phyloP scores from a whole-genome alignment of 2,329 filamentous ascomycete species.

The Claviceps africana region DNA sequence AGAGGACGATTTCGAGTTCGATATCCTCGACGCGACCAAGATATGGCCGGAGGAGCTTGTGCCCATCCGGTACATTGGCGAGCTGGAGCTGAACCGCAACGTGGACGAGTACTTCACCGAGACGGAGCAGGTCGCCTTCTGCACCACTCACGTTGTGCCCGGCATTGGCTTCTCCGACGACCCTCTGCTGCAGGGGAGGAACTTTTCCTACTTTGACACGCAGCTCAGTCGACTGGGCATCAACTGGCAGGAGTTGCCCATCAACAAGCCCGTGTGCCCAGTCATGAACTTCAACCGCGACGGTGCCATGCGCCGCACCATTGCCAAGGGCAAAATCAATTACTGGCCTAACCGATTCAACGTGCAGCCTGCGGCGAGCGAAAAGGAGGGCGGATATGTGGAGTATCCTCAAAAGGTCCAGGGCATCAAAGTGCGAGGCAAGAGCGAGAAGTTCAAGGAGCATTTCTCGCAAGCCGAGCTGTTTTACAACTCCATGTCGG shows the following conservation, averaged over 20 bases:
- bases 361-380: constrained; percentile 48
- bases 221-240: constrained; percentile 41
- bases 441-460: constrained; percentile 63
- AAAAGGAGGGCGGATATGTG: constrained; percentile 51
- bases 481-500: constrained; percentile 66
- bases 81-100: constrained; percentile 67
- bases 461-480: constrained; percentile 67
- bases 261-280: constrained; percentile 62
- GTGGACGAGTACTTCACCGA: constrained; percentile 72
- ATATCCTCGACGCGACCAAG: constrained; percentile 75
- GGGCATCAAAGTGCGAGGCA: constrained; percentile 56
- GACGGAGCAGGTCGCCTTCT: constrained; percentile 74
- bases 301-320: constrained; percentile 6
- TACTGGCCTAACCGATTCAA: constrained; percentile 25
- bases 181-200: constrained; percentile 59
- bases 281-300: constrained; percentile 68
- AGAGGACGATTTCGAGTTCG: constrained; percentile 69
- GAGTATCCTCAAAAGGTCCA: constrained; percentile 49
- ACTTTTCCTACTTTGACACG: constrained; percentile 53
- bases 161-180: constrained; percentile 68
- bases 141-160: constrained; percentile 64
- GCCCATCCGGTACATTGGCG: constrained; percentile 63
- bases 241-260: constrained; percentile 66
- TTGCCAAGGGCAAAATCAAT: constrained; percentile 6
- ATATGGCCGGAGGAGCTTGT: constrained; percentile 69